Conservation (phyloP, 768 basidiomycete genomes). For the Boletus coccyginus region DNA sequence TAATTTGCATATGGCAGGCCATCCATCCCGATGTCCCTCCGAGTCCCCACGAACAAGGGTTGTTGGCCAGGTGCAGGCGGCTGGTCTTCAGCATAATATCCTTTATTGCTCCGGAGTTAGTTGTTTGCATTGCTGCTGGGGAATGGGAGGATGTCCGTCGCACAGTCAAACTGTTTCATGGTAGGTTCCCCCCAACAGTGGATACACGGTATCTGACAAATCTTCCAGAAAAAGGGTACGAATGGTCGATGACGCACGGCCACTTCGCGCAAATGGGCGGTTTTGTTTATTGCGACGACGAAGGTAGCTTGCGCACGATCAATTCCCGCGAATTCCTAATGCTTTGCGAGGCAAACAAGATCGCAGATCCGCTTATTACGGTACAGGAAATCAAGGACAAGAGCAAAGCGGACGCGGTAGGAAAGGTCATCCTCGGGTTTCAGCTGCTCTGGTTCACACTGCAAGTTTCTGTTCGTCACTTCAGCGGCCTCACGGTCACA, state of each 20-base stretch:
- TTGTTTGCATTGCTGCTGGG: not conserved
- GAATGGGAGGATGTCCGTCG: not conserved
- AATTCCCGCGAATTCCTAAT: not conserved
- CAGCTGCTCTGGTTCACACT: constrained; percentile 1
- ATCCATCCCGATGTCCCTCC: not conserved
- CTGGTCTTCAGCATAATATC: not conserved
- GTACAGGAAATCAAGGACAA: not conserved
- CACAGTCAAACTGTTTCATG: not conserved
- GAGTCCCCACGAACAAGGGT: too few relatives aligned
- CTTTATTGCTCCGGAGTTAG: not conserved
- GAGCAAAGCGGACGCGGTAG: not conserved
- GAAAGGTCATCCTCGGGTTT: not conserved
- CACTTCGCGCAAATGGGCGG: constrained; percentile 1
- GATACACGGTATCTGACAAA: not conserved
- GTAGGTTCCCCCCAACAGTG: not conserved
- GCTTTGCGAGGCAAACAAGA: not conserved
- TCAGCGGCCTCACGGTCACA: not conserved
- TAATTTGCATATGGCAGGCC: constrained; percentile 3
- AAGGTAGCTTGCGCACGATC: not conserved
- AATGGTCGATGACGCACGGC: constrained; percentile 2
- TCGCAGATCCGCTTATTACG: not conserved
- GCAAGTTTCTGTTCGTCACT: not conserved
- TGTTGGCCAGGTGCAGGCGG: too few relatives aligned
- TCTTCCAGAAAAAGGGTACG: not conserved
- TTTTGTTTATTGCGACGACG: not conserved